phyloP scores from a whole-genome alignment of 78 protist genomes.

The Monosiga brevicollis region DNA sequence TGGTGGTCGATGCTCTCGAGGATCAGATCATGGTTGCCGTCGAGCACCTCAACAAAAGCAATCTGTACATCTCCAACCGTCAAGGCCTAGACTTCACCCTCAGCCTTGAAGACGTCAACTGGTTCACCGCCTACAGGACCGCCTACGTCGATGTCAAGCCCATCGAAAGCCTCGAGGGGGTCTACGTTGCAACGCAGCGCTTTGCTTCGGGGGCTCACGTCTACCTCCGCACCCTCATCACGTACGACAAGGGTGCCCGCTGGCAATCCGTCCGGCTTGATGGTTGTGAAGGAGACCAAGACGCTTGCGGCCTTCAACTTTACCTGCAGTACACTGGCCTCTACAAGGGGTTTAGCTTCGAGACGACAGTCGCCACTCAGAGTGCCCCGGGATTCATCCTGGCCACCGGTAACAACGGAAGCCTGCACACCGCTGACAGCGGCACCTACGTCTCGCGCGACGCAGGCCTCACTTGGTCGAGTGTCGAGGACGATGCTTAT shows the following conservation, averaged over 20 bases:
- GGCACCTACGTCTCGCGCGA: neutral
- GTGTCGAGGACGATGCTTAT: neutral
- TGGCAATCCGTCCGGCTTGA: neutral
- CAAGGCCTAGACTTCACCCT: neutral
- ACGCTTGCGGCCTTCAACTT: neutral
- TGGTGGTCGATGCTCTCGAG: neutral
- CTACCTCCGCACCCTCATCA: neutral
- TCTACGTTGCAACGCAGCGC: neutral
- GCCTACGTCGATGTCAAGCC: neutral
- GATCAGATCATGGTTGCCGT: neutral
- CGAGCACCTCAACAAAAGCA: neutral
- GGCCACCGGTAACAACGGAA: neutral
- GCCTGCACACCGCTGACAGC: neutral
- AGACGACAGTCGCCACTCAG: neutral
- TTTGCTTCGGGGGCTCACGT: no score
- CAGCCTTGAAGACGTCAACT: neutral
- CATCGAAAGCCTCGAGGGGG: neutral
- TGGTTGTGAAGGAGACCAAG: no score
- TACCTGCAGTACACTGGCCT: neutral
- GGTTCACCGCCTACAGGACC: no score
- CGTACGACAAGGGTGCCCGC: neutral
- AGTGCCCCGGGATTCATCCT: neutral
- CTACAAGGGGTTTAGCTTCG: neutral
- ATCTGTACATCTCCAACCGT: neutral
- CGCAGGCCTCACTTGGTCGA: neutral